Evolutionary conservation across 768 basidiomycete genomes (phyloP).

Genomic region (Cystofilobasidium ferigula): DNA sequence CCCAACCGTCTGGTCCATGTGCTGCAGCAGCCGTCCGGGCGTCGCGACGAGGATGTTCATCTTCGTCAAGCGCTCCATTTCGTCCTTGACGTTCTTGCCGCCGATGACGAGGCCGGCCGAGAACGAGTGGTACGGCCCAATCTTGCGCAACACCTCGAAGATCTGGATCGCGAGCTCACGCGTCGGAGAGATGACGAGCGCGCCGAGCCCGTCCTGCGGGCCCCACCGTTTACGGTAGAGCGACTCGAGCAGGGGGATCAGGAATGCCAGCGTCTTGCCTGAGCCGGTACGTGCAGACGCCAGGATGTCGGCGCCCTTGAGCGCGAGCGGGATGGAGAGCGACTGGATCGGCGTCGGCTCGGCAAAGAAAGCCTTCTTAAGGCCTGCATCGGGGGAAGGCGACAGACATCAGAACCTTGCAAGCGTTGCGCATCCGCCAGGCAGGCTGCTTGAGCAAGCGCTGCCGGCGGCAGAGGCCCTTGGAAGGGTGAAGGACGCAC

Average conservation of each 20-base stretch:
- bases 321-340: conserved; percentile 50
- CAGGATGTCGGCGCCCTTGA: conserved; percentile 56
- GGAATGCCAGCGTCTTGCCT: conserved; percentile 63
- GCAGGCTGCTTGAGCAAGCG: background rate
- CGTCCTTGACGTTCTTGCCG: conserved; percentile 88
- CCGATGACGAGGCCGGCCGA: conserved; percentile 93
- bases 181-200: conserved; percentile 85
- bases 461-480: background rate
- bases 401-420: too few relatives aligned
- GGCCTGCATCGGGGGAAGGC: conserved; percentile 44
- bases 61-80: conserved; percentile 65
- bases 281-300: conserved; percentile 62
- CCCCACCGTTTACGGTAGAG: conserved; percentile 60
- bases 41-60: conserved; percentile 99
- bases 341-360: conserved; percentile 74
- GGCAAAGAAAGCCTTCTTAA: conserved; percentile 75
- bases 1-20: conserved; percentile 95
- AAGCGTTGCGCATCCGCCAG: too few relatives aligned
- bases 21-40: conserved; percentile 85
- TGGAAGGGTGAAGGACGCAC: background rate
- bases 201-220: conserved; percentile 65
- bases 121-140: conserved; percentile 81
- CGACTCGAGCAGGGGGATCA: conserved; percentile 56
- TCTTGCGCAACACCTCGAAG: conserved; percentile 85
- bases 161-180: conserved; percentile 94